Base-by-base conservation (phyloP, 2,329 filamentous ascomycete genomes). In the Claviceps citrina region DNA sequence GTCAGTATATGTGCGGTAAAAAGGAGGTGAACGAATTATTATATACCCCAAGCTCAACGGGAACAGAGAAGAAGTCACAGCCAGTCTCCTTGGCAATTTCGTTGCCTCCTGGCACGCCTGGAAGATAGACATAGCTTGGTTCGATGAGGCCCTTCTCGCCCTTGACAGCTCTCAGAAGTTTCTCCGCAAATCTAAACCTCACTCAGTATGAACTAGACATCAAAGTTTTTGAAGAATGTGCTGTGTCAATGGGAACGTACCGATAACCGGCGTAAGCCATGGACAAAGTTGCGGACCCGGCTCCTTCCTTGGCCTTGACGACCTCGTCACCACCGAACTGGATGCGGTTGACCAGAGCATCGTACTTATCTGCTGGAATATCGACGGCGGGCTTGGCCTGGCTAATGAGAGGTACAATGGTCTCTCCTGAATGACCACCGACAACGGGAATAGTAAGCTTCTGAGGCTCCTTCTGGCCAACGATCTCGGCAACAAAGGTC, bases 251-350 rank as follows among this genome's bases (percentile, higher is more conserved):
- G 12, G 31, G 31, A 43, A 55, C 71, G 50, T 66, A 87, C 81
- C 85, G 82, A 77, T 79, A 96, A 51, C 91, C 91, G 51, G 91
- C 91, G 60, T 86, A 93, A 45, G 86, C 86, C 86, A 94, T 94
- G 54, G 85, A 93, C 40, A 94, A 73, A 44, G 86, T 94, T 50
- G 86, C 86, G 45, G 84, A 93, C 49, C 86, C 86, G 57, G 79
- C 78, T 55, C 86, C 86, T 50, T 91, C 83, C 76, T 94, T 94
- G 59, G 86, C 86, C 73, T 89, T 79, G 62, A 94, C 86, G 47
- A 94, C 86, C 69, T 94, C 86, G 53, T 98, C 91, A 71, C 91
- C 91, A 61, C 91, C 91, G 53, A 95, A 96, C 65, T 98, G 91
- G 43, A 96, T 84, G 68, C 91, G 86, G 67, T 95, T 83, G 57